phyloP scores from a whole-genome alignment of 805 yeast genomes.

The Wickerhamomyces rabaulensis region DNA sequence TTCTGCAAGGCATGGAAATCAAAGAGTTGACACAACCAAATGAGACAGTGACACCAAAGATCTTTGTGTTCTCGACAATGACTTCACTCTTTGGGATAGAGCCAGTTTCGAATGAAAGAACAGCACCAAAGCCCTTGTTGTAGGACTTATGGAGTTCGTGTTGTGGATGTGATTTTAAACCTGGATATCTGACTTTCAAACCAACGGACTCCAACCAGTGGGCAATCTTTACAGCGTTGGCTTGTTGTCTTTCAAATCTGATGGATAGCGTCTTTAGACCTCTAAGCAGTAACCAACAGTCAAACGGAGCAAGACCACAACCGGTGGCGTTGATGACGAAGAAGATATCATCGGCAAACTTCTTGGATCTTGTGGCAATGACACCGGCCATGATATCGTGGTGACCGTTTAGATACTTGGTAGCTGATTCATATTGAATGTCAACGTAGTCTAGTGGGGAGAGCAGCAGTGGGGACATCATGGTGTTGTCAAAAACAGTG shows the following conservation, averaged over 20 bases:
- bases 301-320: slow-evolving; percentile 88
- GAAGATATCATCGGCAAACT: slow-evolving; percentile 63
- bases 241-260: slow-evolving; percentile 83
- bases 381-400: slow-evolving; percentile 97
- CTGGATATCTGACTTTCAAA: slow-evolving; percentile 74
- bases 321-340: slow-evolving; percentile 87
- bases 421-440: slow-evolving; percentile 89
- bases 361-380: slow-evolving; percentile 60
- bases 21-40: slow-evolving; percentile 93
- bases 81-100: slow-evolving; percentile 56
- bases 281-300: slow-evolving; percentile 81
- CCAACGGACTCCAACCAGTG: slow-evolving; percentile 63
- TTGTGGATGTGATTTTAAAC: slow-evolving; percentile 76
- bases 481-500: slow-evolving; percentile 89
- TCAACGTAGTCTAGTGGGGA: slow-evolving; percentile 83
- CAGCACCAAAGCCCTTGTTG: slow-evolving; percentile 87
- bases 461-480: slow-evolving; percentile 91
- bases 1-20: slow-evolving; percentile 89
- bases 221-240: slow-evolving; percentile 71
- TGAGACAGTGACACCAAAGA: slow-evolving; percentile 87
- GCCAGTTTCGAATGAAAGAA: slow-evolving; percentile 85
- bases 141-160: slow-evolving; percentile 70
- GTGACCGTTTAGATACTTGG: slow-evolving; percentile 90
- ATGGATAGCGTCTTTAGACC: slow-evolving; percentile 87
- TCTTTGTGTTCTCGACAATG: slow-evolving; percentile 68